A percentile compares a stretch with the other conserved stretches of the same genome.
Conservation (phyloP, 768 basidiomycete species). For the Pisolithus orientalis region DNA sequence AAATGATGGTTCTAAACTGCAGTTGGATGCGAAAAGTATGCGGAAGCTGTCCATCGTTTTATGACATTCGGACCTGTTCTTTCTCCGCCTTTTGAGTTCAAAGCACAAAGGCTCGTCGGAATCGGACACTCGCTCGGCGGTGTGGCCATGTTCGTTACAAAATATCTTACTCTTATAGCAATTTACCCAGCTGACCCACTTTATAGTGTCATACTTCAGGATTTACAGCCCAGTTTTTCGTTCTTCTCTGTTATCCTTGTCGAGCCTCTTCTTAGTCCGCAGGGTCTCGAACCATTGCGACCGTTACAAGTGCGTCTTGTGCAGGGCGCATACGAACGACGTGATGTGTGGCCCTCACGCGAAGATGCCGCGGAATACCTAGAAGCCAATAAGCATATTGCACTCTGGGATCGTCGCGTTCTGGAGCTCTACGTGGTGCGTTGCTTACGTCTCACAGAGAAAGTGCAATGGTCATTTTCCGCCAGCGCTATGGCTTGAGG, state of each 20-base stretch:
- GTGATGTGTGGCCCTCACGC: conserved; percentile 45
- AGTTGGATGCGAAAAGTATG: conserved; percentile 66
- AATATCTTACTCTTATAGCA: neutral
- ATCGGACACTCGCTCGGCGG: conserved; percentile 68
- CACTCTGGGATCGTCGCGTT: conserved; percentile 51
- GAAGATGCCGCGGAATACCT: conserved; percentile 36
- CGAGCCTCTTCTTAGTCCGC: conserved; percentile 59
- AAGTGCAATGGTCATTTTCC: neutral
- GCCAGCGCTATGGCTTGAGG: conserved; percentile 43
- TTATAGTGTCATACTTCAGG: conserved; percentile 48
- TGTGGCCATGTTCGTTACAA: conserved; percentile 48
- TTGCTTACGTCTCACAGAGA: conserved; percentile 5
- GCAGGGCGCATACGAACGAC: conserved; percentile 41
- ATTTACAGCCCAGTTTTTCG: conserved; percentile 34
- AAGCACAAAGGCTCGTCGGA: conserved; percentile 46
- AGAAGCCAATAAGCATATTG: conserved; percentile 27
- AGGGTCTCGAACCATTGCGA: conserved; percentile 36
- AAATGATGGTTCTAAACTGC: neutral
- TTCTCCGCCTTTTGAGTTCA: conserved; percentile 42
- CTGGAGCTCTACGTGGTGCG: conserved; percentile 46
- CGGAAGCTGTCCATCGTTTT: conserved; percentile 52
- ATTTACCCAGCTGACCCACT: neutral
- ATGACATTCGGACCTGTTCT: conserved; percentile 36
- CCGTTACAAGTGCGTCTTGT: conserved; percentile 39
- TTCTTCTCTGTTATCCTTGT: conserved; percentile 53